Evolutionary conservation across 441 rosid genomes (phyloP), one percentile per base, ranked within the genome.

Genomic region (Euphorbia schlechtendalii): DNA sequence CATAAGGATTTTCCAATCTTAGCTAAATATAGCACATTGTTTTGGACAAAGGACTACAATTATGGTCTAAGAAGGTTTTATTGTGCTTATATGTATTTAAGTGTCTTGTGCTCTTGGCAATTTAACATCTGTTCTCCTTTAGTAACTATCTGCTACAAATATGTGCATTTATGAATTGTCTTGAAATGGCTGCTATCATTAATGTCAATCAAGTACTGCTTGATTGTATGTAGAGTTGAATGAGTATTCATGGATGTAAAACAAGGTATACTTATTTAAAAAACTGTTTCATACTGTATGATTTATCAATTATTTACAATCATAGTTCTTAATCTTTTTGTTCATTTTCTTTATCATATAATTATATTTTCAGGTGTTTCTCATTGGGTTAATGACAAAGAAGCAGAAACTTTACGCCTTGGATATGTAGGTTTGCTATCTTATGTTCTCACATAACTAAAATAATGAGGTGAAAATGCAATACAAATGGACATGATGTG

Each of bases 371-470:
- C 88, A 92, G 98, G 86, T 74, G 74, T 81, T 66, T 69, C 84
- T 30, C 74, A 52, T 67, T 85, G 91, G 93, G 71, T 79, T 10
- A 78, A 90, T 67, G 96, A 90, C 69, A 84, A 78, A 83, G 98
- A 92, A 71, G 94, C 96, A 46, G 89, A 78, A 77, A 61, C 41
- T 58, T 81, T 92, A 76, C 96, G 97, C 17, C 54, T 90, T 77
- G 98, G 98, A 69, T 78, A 73, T 81, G 98, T 92, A 86, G 79
- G 95, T 78, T 69, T 60, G 20, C 27, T 34, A 43, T 69, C 38
- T 57, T 17, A 9, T 22, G 38, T 24, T 14, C 21, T 36, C 57
- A 21, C 57, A 55, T 46, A 49, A 21, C 36, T 12, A 4, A 48
- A 27, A 38, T 58, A 48, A 24, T 27, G 14, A 55, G 18, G 34